Evolutionary conservation across 805 yeast genomes (phyloP), one percentile per base, ranked within the genome.

Genomic region (Pichia eremophila): DNA sequence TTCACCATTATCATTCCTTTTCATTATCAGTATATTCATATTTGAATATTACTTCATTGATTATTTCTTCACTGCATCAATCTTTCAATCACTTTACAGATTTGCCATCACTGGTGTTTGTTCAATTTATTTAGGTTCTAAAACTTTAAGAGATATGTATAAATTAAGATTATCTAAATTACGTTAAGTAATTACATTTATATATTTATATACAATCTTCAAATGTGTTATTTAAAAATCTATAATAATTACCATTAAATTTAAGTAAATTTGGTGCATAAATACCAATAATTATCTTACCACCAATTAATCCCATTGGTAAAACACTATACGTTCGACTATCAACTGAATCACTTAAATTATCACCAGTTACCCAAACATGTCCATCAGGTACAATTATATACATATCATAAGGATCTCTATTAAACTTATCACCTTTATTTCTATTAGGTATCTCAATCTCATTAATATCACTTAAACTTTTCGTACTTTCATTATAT

Each of bases 341-440:
- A 58, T 93, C 99, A 43, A 90, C 68, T 19, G 96, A 86, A 54
- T 83, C 88, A 28, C 87, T 75, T 48, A 91, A 65, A 60, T 93
- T 93, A 60, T 93, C 99, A 2, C 99, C 99, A 0, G 97, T 88
- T 4, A 90, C 83, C 98, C 98, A 93, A 43, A 87, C 85, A 65
- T 93, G 99, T 3, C 99, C 99, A 54, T 81, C 78, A 1, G 99
- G 99, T 0, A 93, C 90, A 47, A 69, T 72, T 9, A 91, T 80
- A 62, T 71, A 87, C 48, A 77, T 75, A 58, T 77, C 71, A 45
- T 46, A 59, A 19, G 60, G 64, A 34, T 40, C 39, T 6, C 54
- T 40, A 36, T 40, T 17, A 46, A 51, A 29, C 36, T 37, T 44
- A 9, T 31, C 29, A 3, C 46, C 50, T 39, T 54, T 54, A 22